Evolutionary conservation across 805 yeast species (phyloP).

Genomic region (Sungouiella blattae): DNA sequence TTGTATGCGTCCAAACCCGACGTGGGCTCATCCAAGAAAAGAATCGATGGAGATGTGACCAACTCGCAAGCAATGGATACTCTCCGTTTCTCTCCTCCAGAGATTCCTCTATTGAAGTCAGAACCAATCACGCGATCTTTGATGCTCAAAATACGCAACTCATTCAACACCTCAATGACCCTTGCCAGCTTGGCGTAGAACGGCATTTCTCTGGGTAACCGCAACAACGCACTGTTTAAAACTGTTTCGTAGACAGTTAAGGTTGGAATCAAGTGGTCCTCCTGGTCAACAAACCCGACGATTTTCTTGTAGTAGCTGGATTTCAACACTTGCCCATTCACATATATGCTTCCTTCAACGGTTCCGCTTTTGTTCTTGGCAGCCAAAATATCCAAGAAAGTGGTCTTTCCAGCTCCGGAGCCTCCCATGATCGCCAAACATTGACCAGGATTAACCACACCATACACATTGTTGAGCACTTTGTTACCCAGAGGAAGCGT

Average conservation of each 20-base stretch:
- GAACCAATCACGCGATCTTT: constrained; percentile 86
- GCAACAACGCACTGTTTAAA: constrained; percentile 80
- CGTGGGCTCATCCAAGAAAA: constrained; percentile 89
- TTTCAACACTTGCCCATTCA: constrained; percentile 63
- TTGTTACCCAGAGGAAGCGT: constrained; percentile 40
- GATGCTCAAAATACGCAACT: constrained; percentile 77
- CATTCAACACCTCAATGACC: constrained; percentile 80
- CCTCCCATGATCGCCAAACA: constrained; percentile 97
- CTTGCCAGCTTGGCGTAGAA: constrained; percentile 66
- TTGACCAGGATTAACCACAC: constrained; percentile 81
- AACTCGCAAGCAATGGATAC: constrained; percentile 92
- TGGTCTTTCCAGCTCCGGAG: constrained; percentile 97
- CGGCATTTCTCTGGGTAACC: constrained; percentile 83
- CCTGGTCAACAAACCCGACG: constrained; percentile 95
- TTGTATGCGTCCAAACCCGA: constrained; percentile 93
- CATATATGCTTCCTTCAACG: constrained; percentile 61
- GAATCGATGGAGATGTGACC: constrained; percentile 80
- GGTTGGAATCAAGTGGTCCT: constrained; percentile 85
- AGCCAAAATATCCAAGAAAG: constrained; percentile 86
- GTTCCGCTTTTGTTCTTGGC: constrained; percentile 79
- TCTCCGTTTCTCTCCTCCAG: constrained; percentile 89
- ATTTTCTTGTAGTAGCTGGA: constrained; percentile 54
- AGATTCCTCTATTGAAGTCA: constrained; percentile 85
- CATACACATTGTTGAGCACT: constrained; percentile 65
- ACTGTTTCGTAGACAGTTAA: constrained; percentile 95